Conservation (phyloP, 441 rosid species). For the Erodium texanum region DNA sequence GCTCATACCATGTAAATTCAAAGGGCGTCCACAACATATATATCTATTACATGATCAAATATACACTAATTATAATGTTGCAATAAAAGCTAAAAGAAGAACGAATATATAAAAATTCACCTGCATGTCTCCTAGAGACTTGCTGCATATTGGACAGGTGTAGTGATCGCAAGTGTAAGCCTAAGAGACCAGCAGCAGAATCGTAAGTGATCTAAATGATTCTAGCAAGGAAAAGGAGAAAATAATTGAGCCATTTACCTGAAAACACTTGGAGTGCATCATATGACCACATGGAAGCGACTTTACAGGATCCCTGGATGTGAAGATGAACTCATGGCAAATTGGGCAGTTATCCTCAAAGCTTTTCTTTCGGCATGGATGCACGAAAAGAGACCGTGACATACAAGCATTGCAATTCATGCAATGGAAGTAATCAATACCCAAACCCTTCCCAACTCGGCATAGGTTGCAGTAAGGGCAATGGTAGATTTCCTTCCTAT, state of each 20-base stretch:
- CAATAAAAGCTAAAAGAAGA: not conserved
- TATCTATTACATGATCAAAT: not conserved
- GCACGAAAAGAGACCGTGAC: slow-evolving; percentile 42
- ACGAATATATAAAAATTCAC: slow-evolving; percentile 30
- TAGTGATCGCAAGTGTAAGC: slow-evolving; percentile 67
- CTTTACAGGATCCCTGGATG: slow-evolving; percentile 52
- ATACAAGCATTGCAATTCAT: slow-evolving; percentile 93
- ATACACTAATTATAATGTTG: not conserved
- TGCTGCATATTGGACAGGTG: slow-evolving; percentile 80
- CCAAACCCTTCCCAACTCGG: slow-evolving; percentile 77
- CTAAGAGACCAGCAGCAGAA: slow-evolving; percentile 37
- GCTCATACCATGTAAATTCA: not conserved
- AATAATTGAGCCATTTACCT: slow-evolving; percentile 32
- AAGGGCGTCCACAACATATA: not conserved
- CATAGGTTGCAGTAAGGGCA: slow-evolving; percentile 87
- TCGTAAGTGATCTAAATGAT: slow-evolving; percentile 10
- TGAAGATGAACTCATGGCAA: slow-evolving; percentile 70
- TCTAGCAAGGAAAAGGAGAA: not conserved
- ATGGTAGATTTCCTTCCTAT: slow-evolving; percentile 75
- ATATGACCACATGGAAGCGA: slow-evolving; percentile 80
- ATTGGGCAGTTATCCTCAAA: slow-evolving; percentile 81
- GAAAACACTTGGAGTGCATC: slow-evolving; percentile 85
- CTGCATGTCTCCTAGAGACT: slow-evolving; percentile 93
- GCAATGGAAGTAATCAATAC: slow-evolving; percentile 76
- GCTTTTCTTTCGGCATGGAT: slow-evolving; percentile 60